Base-by-base conservation (phyloP, 306 rosid genomes). In the Quercus glauca region DNA sequence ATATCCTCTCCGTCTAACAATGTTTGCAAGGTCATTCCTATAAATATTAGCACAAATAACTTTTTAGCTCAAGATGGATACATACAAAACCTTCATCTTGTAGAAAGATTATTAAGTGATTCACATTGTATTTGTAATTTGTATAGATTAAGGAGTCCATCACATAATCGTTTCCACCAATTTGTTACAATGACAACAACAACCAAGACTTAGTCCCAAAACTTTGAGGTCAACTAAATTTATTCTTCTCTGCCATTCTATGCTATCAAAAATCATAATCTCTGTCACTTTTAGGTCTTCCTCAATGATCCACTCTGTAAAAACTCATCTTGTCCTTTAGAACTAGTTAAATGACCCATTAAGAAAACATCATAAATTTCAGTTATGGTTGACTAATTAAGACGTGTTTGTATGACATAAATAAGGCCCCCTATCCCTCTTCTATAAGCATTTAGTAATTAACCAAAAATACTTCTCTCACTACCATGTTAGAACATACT, bases 1-100 rank as follows among this genome's bases (percentile, higher is more conserved):
- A 80, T 95, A 89, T 28, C 99, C 99, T 83, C 97, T 87, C 74
- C 99, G 89, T 88, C 99, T 84, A 18, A 95, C 99, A 80, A 90
- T 88, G 84, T 95, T 86, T 17, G 99, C 99, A 12, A 95, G 88
- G 82, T 95, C 97, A 65, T 75, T 90, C 91, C 99, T 95, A 73
- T 41, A 65, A 67, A 58, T 71, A 63, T 43, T 53, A 57, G 21
- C 33, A 19, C 28, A 31, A 19, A 19, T 9, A 68, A 33, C 69
- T 28, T 63, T 28, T 26, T 15, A 63, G 17, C n/a, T 63, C 41
- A 63, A 14, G 6, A 63, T 15, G 49, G 75, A 71, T 9, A 71
- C n/a, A 37, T 5, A 37, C 4, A 15, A 23, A 55, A 69, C 58
- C 75, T 56, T 56, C 37, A 35, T 73, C 51, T 29, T 29, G 13